phyloP scores from a whole-genome alignment of 371 early-diverging fungal genomes.

The Mucor lusitanicus region DNA sequence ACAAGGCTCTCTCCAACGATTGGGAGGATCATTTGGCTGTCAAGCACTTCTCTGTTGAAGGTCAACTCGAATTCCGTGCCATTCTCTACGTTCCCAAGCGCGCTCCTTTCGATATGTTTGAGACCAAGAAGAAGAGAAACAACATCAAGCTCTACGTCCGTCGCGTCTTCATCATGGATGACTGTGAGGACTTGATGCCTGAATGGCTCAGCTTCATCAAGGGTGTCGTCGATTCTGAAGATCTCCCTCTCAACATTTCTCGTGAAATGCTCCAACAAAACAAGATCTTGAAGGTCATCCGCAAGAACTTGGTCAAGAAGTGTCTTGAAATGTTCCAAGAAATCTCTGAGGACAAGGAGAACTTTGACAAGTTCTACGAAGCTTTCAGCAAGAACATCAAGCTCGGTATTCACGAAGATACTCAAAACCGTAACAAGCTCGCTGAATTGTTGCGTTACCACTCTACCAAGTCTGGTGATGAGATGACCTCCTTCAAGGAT shows the following conservation, averaged over 20 bases:
- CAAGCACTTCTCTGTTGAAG: slow-evolving; percentile 82
- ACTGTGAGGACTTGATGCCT: slow-evolving; percentile 69
- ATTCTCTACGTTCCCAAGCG: slow-evolving; percentile 81
- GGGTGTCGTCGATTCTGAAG: slow-evolving; percentile 85
- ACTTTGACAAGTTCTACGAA: slow-evolving; percentile 76
- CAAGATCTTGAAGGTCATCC: slow-evolving; percentile 75
- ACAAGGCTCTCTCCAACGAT: slow-evolving; percentile 82
- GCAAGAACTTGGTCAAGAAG: slow-evolving; percentile 82
- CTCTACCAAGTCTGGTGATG: slow-evolving; percentile 67
- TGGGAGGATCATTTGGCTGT: slow-evolving; percentile 68
- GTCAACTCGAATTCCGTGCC: slow-evolving; percentile 78
- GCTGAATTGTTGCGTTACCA: slow-evolving; percentile 75
- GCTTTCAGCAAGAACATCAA: slow-evolving; percentile 74
- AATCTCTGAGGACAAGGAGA: slow-evolving; percentile 68
- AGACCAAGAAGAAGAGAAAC: slow-evolving; percentile 68
- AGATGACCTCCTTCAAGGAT: slow-evolving; percentile 71
- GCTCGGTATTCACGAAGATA: slow-evolving; percentile 79
- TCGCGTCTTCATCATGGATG: slow-evolving; percentile 91
- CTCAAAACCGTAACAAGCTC: slow-evolving; percentile 66
- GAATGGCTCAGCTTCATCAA: slow-evolving; percentile 64
- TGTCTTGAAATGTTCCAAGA: slow-evolving; percentile 78
- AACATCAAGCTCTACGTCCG: slow-evolving; percentile 86
- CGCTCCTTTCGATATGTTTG: slow-evolving; percentile 65
- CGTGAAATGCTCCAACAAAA: slow-evolving; percentile 89
- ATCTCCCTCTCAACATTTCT: slow-evolving; percentile 89